A percentile compares a stretch with the other conserved stretches of the same genome.
phyloP scores from a whole-genome alignment of 495 filamentous ascomycete species.

The Aspergillus cristatus region DNA sequence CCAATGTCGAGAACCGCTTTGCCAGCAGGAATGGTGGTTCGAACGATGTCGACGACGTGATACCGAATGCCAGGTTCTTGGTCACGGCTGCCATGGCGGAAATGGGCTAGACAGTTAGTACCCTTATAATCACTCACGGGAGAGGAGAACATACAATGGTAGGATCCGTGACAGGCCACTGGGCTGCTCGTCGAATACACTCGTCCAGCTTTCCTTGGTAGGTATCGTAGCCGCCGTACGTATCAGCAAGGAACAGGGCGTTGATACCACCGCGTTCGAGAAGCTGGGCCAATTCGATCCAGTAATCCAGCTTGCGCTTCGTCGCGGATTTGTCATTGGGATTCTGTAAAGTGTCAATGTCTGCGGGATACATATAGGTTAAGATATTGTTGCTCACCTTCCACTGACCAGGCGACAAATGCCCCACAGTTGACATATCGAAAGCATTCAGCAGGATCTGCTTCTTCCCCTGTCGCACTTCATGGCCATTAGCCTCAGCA shows the following conservation, averaged over 20 bases:
- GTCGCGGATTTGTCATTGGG: constrained; percentile 46
- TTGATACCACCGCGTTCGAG: constrained; percentile 51
- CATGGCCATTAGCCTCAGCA: no score
- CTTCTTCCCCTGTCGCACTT: constrained; percentile 41
- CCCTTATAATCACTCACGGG: no score
- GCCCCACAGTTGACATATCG: constrained; percentile 52
- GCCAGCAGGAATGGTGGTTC: constrained; percentile 50
- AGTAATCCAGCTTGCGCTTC: constrained; percentile 48
- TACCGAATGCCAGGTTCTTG: constrained; percentile 37
- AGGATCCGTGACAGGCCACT: constrained; percentile 50
- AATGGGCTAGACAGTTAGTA: constrained; percentile 20
- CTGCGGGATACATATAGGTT: neutral
- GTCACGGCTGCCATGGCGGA: constrained; percentile 42
- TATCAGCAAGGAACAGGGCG: constrained; percentile 53
- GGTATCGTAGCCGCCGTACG: constrained; percentile 49
- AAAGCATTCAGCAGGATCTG: constrained; percentile 58
- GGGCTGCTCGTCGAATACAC: constrained; percentile 41
- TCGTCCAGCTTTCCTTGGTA: constrained; percentile 48
- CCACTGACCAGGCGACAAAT: constrained; percentile 57
- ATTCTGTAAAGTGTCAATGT: constrained; percentile 25
- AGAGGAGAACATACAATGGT: constrained; percentile 36
- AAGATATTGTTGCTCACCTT: constrained; percentile 25
- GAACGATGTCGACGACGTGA: constrained; percentile 47
- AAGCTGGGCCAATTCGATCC: constrained; percentile 50
- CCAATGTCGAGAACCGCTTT: constrained; percentile 52